Conservation (phyloP, 2,329 filamentous ascomycete genomes). For the Fusarium sacchari region DNA sequence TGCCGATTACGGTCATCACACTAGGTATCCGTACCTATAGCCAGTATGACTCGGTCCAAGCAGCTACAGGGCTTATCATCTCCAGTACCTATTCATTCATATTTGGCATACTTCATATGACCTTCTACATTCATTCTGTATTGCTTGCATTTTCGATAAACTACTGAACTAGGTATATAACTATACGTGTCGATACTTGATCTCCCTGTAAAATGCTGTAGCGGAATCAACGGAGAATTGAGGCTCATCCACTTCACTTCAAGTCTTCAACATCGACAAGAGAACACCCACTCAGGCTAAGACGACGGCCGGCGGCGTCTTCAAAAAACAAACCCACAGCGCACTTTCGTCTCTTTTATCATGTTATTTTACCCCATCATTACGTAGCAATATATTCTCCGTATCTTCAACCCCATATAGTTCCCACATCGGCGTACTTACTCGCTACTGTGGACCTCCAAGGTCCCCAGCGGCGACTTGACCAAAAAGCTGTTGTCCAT, state of each 20-base stretch:
- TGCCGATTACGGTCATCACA: neutral
- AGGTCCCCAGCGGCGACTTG: neutral
- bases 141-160: neutral
- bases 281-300: neutral
- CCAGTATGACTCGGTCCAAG: neutral
- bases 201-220: neutral
- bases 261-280: neutral
- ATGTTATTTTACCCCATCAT: constrained; percentile 37
- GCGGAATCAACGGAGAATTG: neutral
- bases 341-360: constrained; percentile 28
- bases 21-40: too few relatives aligned
- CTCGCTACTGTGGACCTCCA: neutral
- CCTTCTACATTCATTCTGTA: too few relatives aligned
- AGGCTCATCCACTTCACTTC: neutral
- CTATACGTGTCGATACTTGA: neutral
- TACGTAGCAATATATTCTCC: constrained; percentile 31
- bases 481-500: neutral
- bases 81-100: neutral
- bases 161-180: neutral
- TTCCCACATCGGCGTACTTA: constrained; percentile 3
- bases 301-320: neutral
- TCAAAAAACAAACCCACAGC: neutral
- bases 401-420: constrained; percentile 1
- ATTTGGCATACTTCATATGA: neutral
- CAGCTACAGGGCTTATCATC: neutral